Evolutionary conservation across 2,329 filamentous ascomycete species (phyloP), one percentile per base, ranked within the genome.

Genomic region (Fusarium tjaetaba): DNA sequence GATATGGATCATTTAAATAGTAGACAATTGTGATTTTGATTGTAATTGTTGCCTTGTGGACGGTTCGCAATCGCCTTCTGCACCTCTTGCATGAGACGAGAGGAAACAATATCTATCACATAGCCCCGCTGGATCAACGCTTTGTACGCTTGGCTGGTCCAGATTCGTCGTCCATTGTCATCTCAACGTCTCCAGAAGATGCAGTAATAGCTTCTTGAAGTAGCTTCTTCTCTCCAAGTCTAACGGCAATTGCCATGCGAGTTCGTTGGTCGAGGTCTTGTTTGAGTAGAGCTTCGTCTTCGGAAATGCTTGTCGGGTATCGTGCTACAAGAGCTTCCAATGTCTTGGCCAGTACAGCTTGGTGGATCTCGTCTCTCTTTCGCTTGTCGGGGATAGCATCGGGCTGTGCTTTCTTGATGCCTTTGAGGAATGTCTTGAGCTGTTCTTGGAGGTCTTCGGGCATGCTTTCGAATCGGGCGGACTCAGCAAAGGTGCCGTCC

Each of bases 161-260:
- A n/a, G 61, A 36, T 41, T 76, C 63, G 14, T 73, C 72, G 30
- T 79, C 78, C 52, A 77, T 68, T 11, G 66, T 73, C 73, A 76
- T 78, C 55, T 80, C 77, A n/a, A 77, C 69, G 32, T 77, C 69
- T 28, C 64, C 71, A 20, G 68, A 72, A 80, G 81, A 53, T 7
- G 81, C 75, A 16, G 69, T 74, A 66, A 88, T 84, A 3, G 90
- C 85, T 76, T 90, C 86, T 62, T 85, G 82, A 30, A 95, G 79
- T 11, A 95, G 84, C 74, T 87, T 86, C 80, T 94, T 94, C 82
- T 96, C 93, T 20, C 93, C 93, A 6, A 91, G 82, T 67, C 93
- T 88, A 41, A 95, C 92, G 57, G 88, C 84, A 28, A 91, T 77
- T 0, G 93, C 93, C 90, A 93, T 93, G 48, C 82, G 84, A 20